These are phyloP conservation scores for Styphnolobium japonicum DNA, from an alignment of 306 rosid genomes.

Conservation along the genomic window DNA sequence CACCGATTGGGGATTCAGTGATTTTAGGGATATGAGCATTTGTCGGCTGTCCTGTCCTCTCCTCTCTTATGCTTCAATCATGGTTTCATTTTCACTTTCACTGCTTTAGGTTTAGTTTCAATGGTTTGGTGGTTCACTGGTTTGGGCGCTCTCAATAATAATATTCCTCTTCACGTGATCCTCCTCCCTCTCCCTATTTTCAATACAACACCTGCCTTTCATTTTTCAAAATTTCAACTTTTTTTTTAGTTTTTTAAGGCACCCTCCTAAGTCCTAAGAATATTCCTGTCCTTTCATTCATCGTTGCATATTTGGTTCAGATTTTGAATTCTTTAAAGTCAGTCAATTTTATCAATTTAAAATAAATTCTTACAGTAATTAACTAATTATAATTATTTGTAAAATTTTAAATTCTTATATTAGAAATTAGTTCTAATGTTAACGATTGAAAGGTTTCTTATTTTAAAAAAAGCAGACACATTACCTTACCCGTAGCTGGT, in stretches of 20 bases:
- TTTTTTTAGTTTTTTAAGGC: not conserved
- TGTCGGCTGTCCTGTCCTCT: conserved; percentile 28
- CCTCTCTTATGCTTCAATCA: not conserved
- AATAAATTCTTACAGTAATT: no score
- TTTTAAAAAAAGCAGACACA: no score
- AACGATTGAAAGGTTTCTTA: no score
- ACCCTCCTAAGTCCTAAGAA: not conserved
- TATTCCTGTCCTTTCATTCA: not conserved
- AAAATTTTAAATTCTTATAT: no score
- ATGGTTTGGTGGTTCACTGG: not conserved
- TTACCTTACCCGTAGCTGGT: not conserved
- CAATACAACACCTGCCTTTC: not conserved
- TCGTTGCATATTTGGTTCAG: not conserved
- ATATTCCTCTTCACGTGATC: conserved; percentile 29
- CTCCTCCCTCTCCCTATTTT: not conserved
- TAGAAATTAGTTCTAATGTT: no score
- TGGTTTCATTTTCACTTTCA: not conserved
- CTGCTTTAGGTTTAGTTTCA: not conserved
- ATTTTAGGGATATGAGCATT: conserved; percentile 22
- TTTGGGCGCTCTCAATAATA: conserved; percentile 26
- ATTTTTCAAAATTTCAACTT: not conserved
- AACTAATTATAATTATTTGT: no score
- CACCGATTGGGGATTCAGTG: not conserved
- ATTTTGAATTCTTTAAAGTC: not conserved
- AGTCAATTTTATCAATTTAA: no score